phyloP scores from a whole-genome alignment of 2,329 filamentous ascomycete genomes.

The Apiospora marii region DNA sequence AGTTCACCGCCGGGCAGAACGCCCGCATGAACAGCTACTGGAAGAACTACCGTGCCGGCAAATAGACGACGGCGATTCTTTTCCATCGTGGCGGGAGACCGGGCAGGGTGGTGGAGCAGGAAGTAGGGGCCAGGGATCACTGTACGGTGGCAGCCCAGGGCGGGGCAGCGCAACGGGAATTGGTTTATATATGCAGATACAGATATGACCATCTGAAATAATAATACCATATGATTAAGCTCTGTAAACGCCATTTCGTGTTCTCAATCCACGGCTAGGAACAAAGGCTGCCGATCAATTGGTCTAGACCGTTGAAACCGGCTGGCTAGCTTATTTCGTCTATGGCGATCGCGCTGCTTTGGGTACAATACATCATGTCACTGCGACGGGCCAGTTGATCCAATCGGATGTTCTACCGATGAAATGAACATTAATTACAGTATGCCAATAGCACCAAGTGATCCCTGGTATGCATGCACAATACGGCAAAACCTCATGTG shows the following conservation, averaged over 20 bases:
- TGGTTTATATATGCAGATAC: neutral
- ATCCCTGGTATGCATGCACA: too few species aligned
- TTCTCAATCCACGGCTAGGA: too few species aligned
- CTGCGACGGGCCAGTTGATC: too few species aligned
- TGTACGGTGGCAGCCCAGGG: too few species aligned
- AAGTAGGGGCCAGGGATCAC: too few species aligned
- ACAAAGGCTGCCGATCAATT: neutral
- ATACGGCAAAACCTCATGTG: too few species aligned
- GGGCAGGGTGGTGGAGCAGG: neutral
- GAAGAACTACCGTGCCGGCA: slow-evolving; percentile 44
- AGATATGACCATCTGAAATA: neutral
- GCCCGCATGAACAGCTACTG: slow-evolving; percentile 50
- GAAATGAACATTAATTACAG: too few species aligned
- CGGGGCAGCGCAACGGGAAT: neutral
- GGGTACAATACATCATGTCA: too few species aligned
- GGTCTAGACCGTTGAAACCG: neutral
- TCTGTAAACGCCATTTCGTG: neutral
- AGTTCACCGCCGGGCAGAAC: slow-evolving; percentile 53
- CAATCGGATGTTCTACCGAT: too few species aligned
- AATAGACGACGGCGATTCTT: neutral
- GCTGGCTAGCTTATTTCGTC: neutral
- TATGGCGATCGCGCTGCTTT: too few species aligned
- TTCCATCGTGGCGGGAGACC: neutral
- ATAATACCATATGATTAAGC: neutral
- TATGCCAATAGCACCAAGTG: too few species aligned